Conservation (phyloP, 83 land plant species). For the Larix sibirica region DNA sequence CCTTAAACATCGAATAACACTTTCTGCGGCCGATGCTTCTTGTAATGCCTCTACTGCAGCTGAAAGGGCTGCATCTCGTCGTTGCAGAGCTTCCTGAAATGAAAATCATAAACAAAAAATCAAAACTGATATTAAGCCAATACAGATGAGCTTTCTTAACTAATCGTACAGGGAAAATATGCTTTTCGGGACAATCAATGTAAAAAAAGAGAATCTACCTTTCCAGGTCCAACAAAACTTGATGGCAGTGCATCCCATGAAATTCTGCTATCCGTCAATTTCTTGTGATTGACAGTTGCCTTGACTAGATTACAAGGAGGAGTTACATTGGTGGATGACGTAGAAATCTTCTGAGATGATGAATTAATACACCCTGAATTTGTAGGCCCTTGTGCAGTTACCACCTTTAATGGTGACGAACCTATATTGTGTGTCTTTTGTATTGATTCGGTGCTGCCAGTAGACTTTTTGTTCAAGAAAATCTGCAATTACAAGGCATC, state of each 20-base stretch:
- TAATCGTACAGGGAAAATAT: background rate
- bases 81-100: slow-evolving; percentile 28
- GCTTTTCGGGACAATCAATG: background rate
- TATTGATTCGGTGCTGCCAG: background rate
- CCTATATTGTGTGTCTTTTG: background rate
- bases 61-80: slow-evolving; percentile 44
- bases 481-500: slow-evolving; percentile 5
- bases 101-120: background rate
- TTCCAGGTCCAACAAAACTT: slow-evolving; percentile 41
- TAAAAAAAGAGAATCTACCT: slow-evolving; percentile 29
- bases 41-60: slow-evolving; percentile 66
- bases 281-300: slow-evolving; percentile 46
- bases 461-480: background rate
- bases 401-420: background rate
- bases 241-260: slow-evolving; percentile 48
- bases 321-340: background rate
- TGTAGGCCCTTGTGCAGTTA: background rate
- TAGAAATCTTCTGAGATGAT: background rate
- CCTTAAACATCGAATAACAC: slow-evolving; percentile 56
- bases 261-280: slow-evolving; percentile 61
- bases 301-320: slow-evolving; percentile 9
- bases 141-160: too few species aligned
- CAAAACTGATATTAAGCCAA: background rate
- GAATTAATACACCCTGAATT: background rate
- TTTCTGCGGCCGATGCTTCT: slow-evolving; percentile 67